Conservation (phyloP, 2,329 filamentous ascomycete species). For the Cytospora piceae region DNA sequence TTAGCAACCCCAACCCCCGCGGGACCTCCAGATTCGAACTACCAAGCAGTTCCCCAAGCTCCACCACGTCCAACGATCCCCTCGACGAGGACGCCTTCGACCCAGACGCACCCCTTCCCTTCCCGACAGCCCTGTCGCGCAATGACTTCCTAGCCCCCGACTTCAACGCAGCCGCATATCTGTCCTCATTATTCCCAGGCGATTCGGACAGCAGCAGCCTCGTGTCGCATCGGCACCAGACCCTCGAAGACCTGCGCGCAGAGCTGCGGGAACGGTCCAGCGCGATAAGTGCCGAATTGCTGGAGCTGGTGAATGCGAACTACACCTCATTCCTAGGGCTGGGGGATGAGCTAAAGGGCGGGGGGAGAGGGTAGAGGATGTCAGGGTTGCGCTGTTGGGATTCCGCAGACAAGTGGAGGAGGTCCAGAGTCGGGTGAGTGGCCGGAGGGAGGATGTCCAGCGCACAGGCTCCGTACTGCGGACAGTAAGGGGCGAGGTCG, state of each 20-base stretch:
- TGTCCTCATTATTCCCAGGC: constrained; percentile 52
- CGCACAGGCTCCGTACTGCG: constrained; percentile 68
- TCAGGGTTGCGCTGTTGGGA: constrained; percentile 82
- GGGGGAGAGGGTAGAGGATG: constrained; percentile 88
- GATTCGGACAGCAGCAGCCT: constrained; percentile 45
- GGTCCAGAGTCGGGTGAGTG: constrained; percentile 67
- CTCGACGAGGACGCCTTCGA: constrained; percentile 44
- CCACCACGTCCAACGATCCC: constrained; percentile 42
- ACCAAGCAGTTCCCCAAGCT: constrained; percentile 38
- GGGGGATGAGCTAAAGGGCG: constrained; percentile 79
- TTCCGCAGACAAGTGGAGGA: constrained; percentile 82
- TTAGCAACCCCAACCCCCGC: constrained; percentile 9
- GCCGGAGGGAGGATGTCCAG: constrained; percentile 65
- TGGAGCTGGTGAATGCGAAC: constrained; percentile 94
- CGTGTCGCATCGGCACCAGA: constrained; percentile 86
- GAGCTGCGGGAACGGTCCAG: constrained; percentile 83
- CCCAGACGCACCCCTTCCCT: constrained; percentile 73
- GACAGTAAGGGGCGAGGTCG: constrained; percentile 65
- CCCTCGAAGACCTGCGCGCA: constrained; percentile 86
- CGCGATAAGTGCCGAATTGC: constrained; percentile 79
- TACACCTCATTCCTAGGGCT: constrained; percentile 89
- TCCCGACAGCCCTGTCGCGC: constrained; percentile 82
- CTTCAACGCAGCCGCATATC: constrained; percentile 82
- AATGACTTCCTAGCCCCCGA: constrained; percentile 76
- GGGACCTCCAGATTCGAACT: constrained; percentile 26